Conservation (phyloP, 2,329 filamentous ascomycete species). For the Hymenoscyphus linearis region DNA sequence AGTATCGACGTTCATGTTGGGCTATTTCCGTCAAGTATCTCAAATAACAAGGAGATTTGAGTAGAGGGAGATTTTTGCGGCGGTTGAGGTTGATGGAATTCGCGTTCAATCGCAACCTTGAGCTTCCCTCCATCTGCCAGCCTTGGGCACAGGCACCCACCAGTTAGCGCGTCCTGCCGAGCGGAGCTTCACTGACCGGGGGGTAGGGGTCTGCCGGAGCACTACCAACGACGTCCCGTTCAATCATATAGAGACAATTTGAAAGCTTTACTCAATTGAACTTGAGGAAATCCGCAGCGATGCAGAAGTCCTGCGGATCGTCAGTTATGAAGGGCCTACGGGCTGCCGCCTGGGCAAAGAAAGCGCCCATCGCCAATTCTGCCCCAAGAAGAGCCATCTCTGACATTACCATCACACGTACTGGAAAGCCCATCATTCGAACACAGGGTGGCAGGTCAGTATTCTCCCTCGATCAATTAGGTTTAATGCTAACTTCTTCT, state of each 20-base stretch:
- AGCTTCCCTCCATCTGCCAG: constrained; percentile 9
- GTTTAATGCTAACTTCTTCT: constrained; percentile 28
- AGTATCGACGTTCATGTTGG: constrained; percentile 72
- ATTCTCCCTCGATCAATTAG: background rate
- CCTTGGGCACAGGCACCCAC: background rate
- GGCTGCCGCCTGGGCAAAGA: constrained; percentile 46
- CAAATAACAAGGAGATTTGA: background rate
- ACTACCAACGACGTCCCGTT: constrained; percentile 12
- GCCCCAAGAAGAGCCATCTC: constrained; percentile 54
- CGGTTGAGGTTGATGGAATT: background rate
- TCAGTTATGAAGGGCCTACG: constrained; percentile 52
- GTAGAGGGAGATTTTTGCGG: constrained; percentile 3
- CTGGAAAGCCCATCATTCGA: constrained; percentile 90
- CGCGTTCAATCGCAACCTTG: constrained; percentile 14
- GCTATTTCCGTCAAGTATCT: background rate
- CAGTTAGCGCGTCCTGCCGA: constrained; percentile 17
- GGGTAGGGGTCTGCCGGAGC: constrained; percentile 9
- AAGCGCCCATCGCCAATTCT: constrained; percentile 37
- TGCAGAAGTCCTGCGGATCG: constrained; percentile 36
- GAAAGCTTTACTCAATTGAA: constrained; percentile 17
- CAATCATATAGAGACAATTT: constrained; percentile 3
- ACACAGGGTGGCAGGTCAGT: constrained; percentile 82
- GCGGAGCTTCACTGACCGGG: constrained; percentile 13
- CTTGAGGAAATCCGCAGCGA: constrained; percentile 25
- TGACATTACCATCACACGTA: constrained; percentile 90